phyloP scores from a whole-genome alignment of 2,329 filamentous ascomycete species.

The Metarhizium brunneum region DNA sequence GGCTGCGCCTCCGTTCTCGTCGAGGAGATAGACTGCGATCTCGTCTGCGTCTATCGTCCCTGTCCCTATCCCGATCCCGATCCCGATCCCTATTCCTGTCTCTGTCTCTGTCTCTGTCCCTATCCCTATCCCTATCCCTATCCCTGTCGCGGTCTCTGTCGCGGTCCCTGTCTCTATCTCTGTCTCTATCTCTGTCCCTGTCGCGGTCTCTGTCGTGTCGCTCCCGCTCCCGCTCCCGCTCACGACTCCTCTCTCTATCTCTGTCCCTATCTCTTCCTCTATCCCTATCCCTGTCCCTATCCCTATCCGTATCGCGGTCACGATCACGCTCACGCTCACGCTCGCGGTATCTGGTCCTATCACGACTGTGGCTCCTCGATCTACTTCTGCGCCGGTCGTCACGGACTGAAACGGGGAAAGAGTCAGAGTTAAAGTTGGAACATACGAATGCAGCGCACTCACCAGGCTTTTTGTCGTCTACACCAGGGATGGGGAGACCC shows the following conservation, averaged over 20 bases:
- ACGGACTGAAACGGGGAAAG: neutral
- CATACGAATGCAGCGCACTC: neutral
- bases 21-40: conserved; percentile 26
- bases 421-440: neutral
- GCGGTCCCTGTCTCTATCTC: conserved; percentile 21
- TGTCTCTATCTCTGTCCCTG: conserved; percentile 21
- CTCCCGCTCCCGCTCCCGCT: too few relatives aligned
- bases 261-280: conserved; percentile 17
- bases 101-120: conserved; percentile 17
- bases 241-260: conserved; percentile 14
- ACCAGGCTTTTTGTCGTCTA: conserved; percentile 37
- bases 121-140: conserved; percentile 22
- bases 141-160: conserved; percentile 21
- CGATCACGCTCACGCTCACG: conserved; percentile 16
- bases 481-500: conserved; percentile 46
- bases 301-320: conserved; percentile 15
- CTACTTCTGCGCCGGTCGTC: conserved; percentile 22
- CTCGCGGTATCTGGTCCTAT: conserved; percentile 24
- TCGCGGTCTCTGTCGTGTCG: conserved; percentile 14
- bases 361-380: conserved; percentile 21
- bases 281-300: conserved; percentile 22
- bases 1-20: conserved; percentile 27
- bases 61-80: conserved; percentile 18
- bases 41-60: conserved; percentile 17
- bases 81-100: conserved; percentile 19